phyloP scores from a whole-genome alignment of 2,329 filamentous ascomycete species.

The Talaromyces marneffei region DNA sequence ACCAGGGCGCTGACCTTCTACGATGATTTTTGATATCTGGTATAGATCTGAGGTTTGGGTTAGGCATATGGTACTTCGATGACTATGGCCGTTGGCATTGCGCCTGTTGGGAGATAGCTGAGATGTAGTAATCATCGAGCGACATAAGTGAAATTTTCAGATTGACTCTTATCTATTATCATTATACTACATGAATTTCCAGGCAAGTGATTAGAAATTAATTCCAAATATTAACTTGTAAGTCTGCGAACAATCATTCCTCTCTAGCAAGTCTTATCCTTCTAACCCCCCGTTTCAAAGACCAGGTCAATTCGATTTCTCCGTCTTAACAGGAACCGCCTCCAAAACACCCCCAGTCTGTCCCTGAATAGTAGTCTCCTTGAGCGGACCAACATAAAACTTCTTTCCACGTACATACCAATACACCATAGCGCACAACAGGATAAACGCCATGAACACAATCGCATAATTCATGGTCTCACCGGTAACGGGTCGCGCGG shows the following conservation, averaged over 20 bases:
- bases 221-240: background rate
- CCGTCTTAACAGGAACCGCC: slow-evolving; percentile 5
- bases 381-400: slow-evolving; percentile 15
- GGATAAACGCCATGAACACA: slow-evolving; percentile 14
- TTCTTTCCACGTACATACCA: slow-evolving; percentile 13
- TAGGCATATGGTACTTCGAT: background rate
- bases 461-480: slow-evolving; percentile 33
- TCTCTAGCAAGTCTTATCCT: too few relatives aligned
- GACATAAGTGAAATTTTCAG: background rate
- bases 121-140: too few relatives aligned
- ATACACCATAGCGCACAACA: slow-evolving; percentile 12
- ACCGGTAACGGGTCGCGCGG: slow-evolving; percentile 42
- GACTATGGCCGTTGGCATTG: background rate
- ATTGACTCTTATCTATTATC: background rate
- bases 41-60: background rate
- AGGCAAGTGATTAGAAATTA: background rate
- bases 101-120: background rate
- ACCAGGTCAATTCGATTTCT: background rate
- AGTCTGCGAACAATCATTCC: background rate
- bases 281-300: too few relatives aligned
- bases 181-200: background rate
- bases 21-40: background rate
- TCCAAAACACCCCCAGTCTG: slow-evolving; percentile 7
- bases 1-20: background rate
- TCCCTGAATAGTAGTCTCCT: slow-evolving; percentile 13